These are phyloP conservation scores for Actinomortierella ambigua DNA, from an alignment of 371 early-diverging fungal genomes.

Conservation along the genomic window DNA sequence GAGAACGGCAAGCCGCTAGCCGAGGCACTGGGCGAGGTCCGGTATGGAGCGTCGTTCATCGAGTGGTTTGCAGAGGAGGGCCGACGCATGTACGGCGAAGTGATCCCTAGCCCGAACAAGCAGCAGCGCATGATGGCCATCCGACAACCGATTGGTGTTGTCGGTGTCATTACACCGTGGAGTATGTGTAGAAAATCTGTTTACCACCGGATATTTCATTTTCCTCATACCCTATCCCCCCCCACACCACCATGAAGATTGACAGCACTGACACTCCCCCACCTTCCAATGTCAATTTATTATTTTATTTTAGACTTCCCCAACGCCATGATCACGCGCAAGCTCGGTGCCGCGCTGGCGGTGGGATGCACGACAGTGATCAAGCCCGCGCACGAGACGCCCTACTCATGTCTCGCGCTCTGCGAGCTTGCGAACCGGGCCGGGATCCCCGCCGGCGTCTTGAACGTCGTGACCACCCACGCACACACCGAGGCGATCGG, in stretches of 20 bases:
- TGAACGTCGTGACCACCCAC: conserved; percentile 79
- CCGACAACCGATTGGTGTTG: conserved; percentile 87
- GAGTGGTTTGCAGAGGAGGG: conserved; percentile 93
- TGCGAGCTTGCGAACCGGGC: conserved; percentile 77
- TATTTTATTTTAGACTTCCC: conserved; percentile 72
- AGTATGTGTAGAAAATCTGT: conserved; percentile 53
- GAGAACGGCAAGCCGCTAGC: conserved; percentile 73
- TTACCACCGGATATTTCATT: neutral
- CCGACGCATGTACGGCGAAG: conserved; percentile 78
- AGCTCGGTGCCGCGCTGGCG: conserved; percentile 81
- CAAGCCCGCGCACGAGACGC: conserved; percentile 84
- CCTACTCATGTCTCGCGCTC: conserved; percentile 81
- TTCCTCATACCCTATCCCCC: neutral
- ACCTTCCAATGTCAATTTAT: neutral
- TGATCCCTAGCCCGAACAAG: conserved; percentile 69
- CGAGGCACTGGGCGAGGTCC: conserved; percentile 69
- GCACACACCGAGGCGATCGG: conserved; percentile 70
- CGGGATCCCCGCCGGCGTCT: conserved; percentile 88
- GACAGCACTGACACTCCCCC: neutral
- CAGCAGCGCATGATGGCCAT: conserved; percentile 69
- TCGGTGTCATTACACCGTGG: conserved; percentile 92
- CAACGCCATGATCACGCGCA: conserved; percentile 90
- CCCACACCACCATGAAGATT: neutral
- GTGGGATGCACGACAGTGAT: conserved; percentile 80
- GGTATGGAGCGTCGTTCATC: conserved; percentile 76